Conservation (phyloP, 179 eudicot species). For the Drosera spatulata region DNA sequence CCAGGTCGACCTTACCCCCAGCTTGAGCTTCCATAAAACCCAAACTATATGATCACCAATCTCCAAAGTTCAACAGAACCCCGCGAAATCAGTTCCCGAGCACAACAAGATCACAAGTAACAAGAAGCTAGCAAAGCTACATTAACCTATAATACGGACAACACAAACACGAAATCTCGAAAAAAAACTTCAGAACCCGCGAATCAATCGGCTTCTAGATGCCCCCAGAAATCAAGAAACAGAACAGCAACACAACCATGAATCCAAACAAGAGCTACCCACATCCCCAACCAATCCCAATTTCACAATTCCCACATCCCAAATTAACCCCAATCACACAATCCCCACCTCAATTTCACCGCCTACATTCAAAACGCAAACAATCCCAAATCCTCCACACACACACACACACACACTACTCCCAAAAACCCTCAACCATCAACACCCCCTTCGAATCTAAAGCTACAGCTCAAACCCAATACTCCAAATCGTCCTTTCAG, state of each 20-base stretch:
- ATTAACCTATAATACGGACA: too few species aligned
- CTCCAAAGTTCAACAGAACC: constrained; percentile 6
- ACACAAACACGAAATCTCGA: too few species aligned
- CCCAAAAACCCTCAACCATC: too few species aligned
- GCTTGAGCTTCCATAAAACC: constrained; percentile 39
- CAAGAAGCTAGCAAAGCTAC: too few species aligned
- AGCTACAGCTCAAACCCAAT: too few species aligned
- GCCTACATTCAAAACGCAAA: background rate
- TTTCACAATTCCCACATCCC: constrained; percentile 5
- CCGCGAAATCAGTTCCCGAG: background rate
- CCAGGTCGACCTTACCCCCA: constrained; percentile 27
- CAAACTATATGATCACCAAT: constrained; percentile 4
- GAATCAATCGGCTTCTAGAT: constrained; percentile 20
- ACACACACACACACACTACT: too few species aligned
- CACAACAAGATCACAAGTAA: too few species aligned
- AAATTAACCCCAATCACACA: too few species aligned
- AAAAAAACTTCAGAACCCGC: background rate
- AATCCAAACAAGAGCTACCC: constrained; percentile 29
- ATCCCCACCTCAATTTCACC: constrained; percentile 15
- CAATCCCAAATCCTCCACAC: too few species aligned
- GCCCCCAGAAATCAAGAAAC: constrained; percentile 22
- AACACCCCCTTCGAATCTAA: too few species aligned
- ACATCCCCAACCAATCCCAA: constrained; percentile 20
- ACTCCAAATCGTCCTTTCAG: too few species aligned
- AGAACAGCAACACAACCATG: constrained; percentile 15